These are phyloP conservation scores for Parastagonospora nodorum DNA, from an alignment of 2,329 filamentous ascomycete species.

Conservation along the genomic window DNA sequence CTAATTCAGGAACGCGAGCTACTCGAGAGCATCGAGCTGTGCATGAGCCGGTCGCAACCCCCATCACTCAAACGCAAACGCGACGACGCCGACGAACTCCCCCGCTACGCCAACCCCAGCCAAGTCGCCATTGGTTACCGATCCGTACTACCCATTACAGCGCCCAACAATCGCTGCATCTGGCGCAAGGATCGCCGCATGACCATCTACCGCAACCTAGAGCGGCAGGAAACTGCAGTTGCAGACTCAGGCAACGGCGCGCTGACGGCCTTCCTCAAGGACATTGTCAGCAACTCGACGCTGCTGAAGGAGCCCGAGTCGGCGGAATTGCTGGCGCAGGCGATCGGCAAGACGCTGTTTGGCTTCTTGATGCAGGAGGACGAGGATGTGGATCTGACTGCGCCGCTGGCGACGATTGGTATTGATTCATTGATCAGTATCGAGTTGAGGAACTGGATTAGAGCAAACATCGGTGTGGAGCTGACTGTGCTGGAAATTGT, in stretches of 20 bases:
- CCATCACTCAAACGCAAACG: not conserved
- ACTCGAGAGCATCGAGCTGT: not conserved
- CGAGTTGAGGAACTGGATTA: slow-evolving; percentile 3
- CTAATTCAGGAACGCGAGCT: not conserved
- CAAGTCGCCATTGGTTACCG: not conserved
- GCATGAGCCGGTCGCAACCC: not conserved
- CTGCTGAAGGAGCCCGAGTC: not conserved
- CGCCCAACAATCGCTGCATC: not conserved
- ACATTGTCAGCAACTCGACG: not conserved
- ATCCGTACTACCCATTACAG: not conserved
- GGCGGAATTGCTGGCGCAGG: not conserved
- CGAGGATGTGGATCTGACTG: not conserved
- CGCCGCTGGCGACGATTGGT: not conserved
- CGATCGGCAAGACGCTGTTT: not conserved
- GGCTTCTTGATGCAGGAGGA: slow-evolving; percentile 2
- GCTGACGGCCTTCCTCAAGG: not conserved
- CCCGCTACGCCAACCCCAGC: not conserved
- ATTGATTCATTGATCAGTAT: slow-evolving; percentile 1
- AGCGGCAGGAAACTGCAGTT: not conserved
- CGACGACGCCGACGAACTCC: not conserved
- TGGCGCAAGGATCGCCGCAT: not conserved
- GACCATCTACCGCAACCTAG: not conserved
- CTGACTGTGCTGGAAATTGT: not conserved
- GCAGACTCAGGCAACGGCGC: not conserved
- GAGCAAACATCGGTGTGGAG: not conserved